Evolutionary conservation across 2,329 filamentous ascomycete species (phyloP).

Genomic region (Phaeosphaeriaceae sp.): DNA sequence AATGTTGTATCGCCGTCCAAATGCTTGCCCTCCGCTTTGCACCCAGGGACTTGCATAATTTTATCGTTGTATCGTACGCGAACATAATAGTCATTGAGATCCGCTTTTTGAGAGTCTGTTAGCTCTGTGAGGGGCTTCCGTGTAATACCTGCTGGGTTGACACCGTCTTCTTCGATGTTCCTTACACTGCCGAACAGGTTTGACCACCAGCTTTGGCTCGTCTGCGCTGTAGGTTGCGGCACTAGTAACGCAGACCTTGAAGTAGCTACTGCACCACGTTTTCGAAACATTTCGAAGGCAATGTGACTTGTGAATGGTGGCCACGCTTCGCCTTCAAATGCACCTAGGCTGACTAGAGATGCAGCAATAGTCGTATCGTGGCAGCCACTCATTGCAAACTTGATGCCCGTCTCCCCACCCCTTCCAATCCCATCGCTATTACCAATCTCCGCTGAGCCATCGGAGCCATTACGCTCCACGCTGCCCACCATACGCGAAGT

Average conservation of each 20-base stretch:
- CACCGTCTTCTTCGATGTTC: constrained; percentile 4
- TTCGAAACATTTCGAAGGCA: constrained; percentile 86
- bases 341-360: constrained; percentile 77
- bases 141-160: constrained; percentile 57
- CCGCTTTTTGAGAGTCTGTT: constrained; percentile 62
- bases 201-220: constrained; percentile 45
- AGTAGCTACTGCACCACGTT: constrained; percentile 38
- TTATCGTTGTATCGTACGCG: constrained; percentile 90
- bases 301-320: constrained; percentile 93
- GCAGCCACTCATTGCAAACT: constrained; percentile 82
- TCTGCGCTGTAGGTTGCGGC: constrained; percentile 11
- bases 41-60: constrained; percentile 82
- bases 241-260: constrained; percentile 1
- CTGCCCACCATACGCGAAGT: constrained; percentile 59
- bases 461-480: constrained; percentile 43
- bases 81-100: constrained; percentile 80
- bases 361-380: constrained; percentile 93
- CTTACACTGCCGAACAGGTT: constrained; percentile 42
- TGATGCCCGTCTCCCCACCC: constrained; percentile 63
- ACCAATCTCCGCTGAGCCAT: constrained; percentile 50
- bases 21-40: constrained; percentile 77
- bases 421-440: constrained; percentile 45
- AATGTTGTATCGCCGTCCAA: constrained; percentile 85
- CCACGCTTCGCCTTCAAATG: constrained; percentile 77
- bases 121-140: constrained; percentile 66